Base-by-base conservation (phyloP, 306 rosid genomes). In the Casuarina glauca region DNA sequence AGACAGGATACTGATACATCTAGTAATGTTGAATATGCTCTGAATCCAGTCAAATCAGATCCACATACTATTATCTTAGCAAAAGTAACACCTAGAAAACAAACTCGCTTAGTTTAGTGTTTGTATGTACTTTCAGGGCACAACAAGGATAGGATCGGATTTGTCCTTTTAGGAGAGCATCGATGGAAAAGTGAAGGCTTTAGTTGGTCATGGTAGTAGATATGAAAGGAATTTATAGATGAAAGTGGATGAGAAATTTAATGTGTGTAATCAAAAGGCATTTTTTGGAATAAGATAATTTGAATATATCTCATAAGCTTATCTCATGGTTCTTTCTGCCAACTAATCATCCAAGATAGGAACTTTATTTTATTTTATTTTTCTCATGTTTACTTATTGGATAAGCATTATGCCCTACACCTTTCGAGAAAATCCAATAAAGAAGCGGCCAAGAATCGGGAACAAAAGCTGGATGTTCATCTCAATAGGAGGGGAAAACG, bases 31-130 rank as follows among this genome's bases (percentile, higher is more conserved):
- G 82, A 82, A 69, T 73, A 12, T 16, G 80, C 57, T 26, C 73
- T 72, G 0, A 51, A 43, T 8, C 44, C 63, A 60, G 41, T 11
- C 79, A 15, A 62, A 55, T 12, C 19, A 35, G 75, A 16, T 13
- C 54, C 16, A 8, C 63, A n/a, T 3, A 74, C 64, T 38, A 71
- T 70, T 17, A 69, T 73, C 70, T 72, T 85, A 41, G 69, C 70
- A 69, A 13, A 71, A 2, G 6, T 68, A 9, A 79, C 49, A 32
- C 81, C n/a, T 0, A 77, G 79, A 61, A 88, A 72, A 43, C 53
- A 81, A 10, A 82, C 70, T 2, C 75, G 83, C 86, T 79, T 79
- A 41, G 35, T 43, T 44, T 2, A 48, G 54, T 68, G 5, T 72
- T 36, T 73, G 4, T 67, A n/a, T 19, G 58, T 19, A 3, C 26